Evolutionary conservation across 192 early-diverging fungal species (phyloP), one percentile per base, ranked within the genome.

Genomic region (Backusella tarrabulga): DNA sequence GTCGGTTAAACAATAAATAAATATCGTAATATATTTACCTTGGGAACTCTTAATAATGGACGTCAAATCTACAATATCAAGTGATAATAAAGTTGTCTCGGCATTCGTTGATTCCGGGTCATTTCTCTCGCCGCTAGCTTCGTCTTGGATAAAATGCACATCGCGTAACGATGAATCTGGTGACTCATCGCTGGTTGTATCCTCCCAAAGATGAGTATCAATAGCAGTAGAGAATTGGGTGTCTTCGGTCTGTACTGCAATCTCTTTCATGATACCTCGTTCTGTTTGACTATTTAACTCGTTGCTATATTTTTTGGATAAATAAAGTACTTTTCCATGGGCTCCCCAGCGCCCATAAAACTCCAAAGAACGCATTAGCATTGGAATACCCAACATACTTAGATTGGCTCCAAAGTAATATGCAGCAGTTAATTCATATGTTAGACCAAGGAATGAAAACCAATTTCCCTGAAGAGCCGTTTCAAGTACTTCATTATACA

Each of bases 41-140:
- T 79, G 78, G 6, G 78, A 79, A n/a, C 78, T 79, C 34, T 79
- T 79, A n/a, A 79, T 79, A 60, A 79, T 79, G 9, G 78, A 79
- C 63, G 71, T 70, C 1, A 79, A 54, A 50, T 79, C 78, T 14
- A 79, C 67, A 36, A 79, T 79, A 36, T 79, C 78, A 12, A 79
- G 67, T 4, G 78, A 67, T 12, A 79, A 74, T 54, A 79, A 29
- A 6, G 78, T 44, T 15, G 46, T 36, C 19, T 77, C 76, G 0
- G 68, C 34, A 11, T 72, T 46, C 19, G 40, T 36, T 46, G 54
- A 38, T n/a, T 46, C 34, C 0, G 12, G 9, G 12, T 63, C 56
- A 14, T 63, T 63, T 63, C 56, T 29, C 23, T 63, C 56, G 8
- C 23, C 26, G 12, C n/a, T 63, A 12, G 56, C 23, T 29, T 63